A percentile compares a stretch with the other conserved stretches of the same genome.
Evolutionary conservation across 1,284 basidiomycete genomes (phyloP).

Genomic region (Macrocystidia cucumis): DNA sequence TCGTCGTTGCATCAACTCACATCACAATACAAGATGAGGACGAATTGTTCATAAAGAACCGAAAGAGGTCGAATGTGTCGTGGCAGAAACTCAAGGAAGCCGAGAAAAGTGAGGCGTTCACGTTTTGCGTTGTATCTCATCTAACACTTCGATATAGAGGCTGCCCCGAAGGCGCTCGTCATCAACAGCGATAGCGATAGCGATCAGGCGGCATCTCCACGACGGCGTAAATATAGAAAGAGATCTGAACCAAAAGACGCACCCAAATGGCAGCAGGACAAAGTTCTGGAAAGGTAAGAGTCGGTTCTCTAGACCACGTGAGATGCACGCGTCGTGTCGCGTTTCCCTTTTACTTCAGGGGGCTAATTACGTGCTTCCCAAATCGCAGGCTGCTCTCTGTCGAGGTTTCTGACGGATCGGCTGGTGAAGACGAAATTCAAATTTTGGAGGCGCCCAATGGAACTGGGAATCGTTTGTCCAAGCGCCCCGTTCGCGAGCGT

Average conservation of each 20-base stretch:
- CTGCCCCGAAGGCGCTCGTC: slow-evolving; percentile 2
- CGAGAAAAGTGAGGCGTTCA: slow-evolving; percentile 35
- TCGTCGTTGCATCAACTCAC: slow-evolving; percentile 12
- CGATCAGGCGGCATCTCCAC: slow-evolving; percentile 18
- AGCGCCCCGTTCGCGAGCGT: slow-evolving; percentile 40
- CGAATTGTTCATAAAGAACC: slow-evolving; percentile 58
- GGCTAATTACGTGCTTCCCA: not conserved
- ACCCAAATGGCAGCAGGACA: slow-evolving; percentile 29
- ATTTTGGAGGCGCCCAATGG: slow-evolving; percentile 25
- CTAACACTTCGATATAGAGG: not conserved
- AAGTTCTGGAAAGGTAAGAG: slow-evolving; percentile 25
- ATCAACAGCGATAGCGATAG: slow-evolving; percentile 13
- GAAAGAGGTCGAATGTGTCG: slow-evolving; percentile 36
- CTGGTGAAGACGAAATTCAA: slow-evolving; percentile 44
- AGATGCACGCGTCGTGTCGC: not conserved
- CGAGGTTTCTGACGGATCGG: slow-evolving; percentile 27
- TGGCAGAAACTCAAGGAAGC: slow-evolving; percentile 53
- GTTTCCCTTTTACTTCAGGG: not conserved
- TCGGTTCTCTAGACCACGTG: not conserved
- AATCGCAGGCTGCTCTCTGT: slow-evolving; percentile 27
- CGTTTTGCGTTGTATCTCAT: not conserved
- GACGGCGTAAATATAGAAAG: slow-evolving; percentile 28
- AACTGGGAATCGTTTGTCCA: slow-evolving; percentile 16
- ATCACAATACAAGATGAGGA: slow-evolving; percentile 44
- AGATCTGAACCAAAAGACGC: slow-evolving; percentile 15